Percentiles rank a stretch among this genome's conserved stretches.
Conservation (phyloP, 768 basidiomycete genomes). For the Hortiboletus flavorubellus region DNA sequence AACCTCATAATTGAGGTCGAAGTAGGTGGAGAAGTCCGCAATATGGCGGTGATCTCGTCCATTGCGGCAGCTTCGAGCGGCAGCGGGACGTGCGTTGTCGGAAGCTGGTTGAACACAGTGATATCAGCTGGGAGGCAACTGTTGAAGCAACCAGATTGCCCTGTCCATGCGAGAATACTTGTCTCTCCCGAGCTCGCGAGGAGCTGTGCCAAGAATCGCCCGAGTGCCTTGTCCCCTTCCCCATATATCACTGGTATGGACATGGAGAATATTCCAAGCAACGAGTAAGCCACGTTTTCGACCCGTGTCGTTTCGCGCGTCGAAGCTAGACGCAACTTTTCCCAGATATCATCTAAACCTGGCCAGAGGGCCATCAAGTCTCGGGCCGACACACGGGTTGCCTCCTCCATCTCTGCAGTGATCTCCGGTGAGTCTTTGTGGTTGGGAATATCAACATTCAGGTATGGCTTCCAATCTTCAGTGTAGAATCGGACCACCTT, state of each 20-base stretch:
- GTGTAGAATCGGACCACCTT: neutral
- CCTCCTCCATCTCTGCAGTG: neutral
- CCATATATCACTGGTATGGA: neutral
- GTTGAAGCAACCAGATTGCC: neutral
- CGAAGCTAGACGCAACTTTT: neutral
- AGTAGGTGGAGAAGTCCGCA: neutral
- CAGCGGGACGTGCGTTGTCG: neutral
- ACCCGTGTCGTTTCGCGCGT: conserved; percentile 1
- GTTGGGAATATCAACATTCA: neutral
- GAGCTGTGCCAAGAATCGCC: neutral
- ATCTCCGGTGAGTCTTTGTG: neutral
- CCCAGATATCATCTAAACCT: neutral
- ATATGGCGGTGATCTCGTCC: neutral
- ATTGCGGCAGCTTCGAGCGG: neutral
- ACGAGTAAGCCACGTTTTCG: neutral
- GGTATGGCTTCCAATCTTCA: neutral
- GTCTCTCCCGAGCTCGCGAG: neutral
- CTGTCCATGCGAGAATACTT: neutral
- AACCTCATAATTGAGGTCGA: neutral
- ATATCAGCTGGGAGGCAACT: neutral
- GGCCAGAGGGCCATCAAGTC: neutral
- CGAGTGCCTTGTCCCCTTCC: neutral
- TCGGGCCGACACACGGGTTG: neutral
- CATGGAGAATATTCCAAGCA: neutral
- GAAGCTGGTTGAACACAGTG: neutral